A percentile compares a stretch with the other conserved stretches of the same genome.
Conservation (phyloP, 768 basidiomycete species). For the Megacollybia marginata region DNA sequence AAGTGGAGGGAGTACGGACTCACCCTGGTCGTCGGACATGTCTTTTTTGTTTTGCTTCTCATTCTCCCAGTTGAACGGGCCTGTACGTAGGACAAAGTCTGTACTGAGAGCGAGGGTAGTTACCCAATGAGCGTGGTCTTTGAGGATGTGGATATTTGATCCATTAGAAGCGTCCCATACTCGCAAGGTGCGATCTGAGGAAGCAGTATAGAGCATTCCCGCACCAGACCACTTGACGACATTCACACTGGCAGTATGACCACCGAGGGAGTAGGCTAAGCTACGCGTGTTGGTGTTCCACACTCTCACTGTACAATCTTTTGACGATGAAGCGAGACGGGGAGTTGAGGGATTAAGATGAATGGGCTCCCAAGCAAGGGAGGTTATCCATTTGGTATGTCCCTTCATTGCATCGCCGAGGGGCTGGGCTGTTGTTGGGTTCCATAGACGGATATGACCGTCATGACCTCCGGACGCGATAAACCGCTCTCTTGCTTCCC, state of each 20-base stretch:
- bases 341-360: constrained; percentile 81
- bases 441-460: constrained; percentile 89
- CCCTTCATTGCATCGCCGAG: constrained; percentile 87
- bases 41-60: constrained; percentile 44
- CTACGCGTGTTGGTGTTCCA: constrained; percentile 75
- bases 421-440: constrained; percentile 84
- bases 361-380: constrained; percentile 92
- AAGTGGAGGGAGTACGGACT: constrained; percentile 5
- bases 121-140: constrained; percentile 98
- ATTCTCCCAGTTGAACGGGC: constrained; percentile 85
- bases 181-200: constrained; percentile 88
- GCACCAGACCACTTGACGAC: constrained; percentile 93
- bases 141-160: constrained; percentile 73
- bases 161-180: constrained; percentile 90
- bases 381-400: constrained; percentile 95
- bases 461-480: constrained; percentile 94
- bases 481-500: constrained; percentile 89
- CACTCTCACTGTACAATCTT: constrained; percentile 93
- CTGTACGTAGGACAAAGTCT: constrained; percentile 90
- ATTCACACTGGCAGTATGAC: constrained; percentile 92
- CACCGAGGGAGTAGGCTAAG: constrained; percentile 80
- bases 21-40: constrained; percentile 77
- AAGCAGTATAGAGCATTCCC: constrained; percentile 89
- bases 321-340: constrained; percentile 89
- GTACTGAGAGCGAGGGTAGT: constrained; percentile 94